Percentiles rank a stretch among this genome's conserved stretches.
These are phyloP conservation scores for Solanum pinnatisectum DNA, from an alignment of 257 asterid genomes.

Conservation along the genomic window DNA sequence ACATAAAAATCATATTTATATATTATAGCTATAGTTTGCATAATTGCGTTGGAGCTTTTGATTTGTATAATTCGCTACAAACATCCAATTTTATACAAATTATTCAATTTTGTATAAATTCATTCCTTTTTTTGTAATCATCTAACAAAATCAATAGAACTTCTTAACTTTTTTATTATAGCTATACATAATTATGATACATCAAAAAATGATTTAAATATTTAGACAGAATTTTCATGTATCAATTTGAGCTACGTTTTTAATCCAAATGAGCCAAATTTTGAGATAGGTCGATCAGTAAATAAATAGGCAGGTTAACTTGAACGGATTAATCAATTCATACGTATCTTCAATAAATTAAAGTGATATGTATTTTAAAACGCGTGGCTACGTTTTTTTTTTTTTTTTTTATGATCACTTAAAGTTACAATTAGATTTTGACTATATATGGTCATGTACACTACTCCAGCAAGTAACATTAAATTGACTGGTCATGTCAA, in stretches of 20 bases:
- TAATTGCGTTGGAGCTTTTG: too few relatives aligned
- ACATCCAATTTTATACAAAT: too few relatives aligned
- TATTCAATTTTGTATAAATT: too few relatives aligned
- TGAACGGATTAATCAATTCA: background rate
- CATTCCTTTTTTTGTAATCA: background rate
- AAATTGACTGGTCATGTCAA: background rate
- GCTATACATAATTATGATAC: background rate
- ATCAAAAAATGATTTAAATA: background rate
- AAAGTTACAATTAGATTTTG: background rate
- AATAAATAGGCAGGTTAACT: background rate
- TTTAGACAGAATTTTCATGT: background rate
- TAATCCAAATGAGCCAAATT: background rate
- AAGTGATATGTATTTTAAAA: background rate
- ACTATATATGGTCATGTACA: background rate
- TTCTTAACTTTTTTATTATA: background rate
- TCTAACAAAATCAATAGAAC: background rate
- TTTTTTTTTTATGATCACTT: background rate
- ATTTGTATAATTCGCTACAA: too few relatives aligned
- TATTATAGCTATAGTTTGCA: too few relatives aligned
- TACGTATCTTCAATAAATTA: background rate
- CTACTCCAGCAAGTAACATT: background rate
- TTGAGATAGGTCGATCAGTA: background rate
- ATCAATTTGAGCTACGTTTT: background rate
- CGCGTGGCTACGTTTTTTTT: background rate
- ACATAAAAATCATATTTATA: too few relatives aligned